A percentile compares a stretch with the other conserved stretches of the same genome.
These are phyloP conservation scores for Phytophthora chlamydospora DNA, from an alignment of 352 stramenopile genomes.

Conservation along the genomic window DNA sequence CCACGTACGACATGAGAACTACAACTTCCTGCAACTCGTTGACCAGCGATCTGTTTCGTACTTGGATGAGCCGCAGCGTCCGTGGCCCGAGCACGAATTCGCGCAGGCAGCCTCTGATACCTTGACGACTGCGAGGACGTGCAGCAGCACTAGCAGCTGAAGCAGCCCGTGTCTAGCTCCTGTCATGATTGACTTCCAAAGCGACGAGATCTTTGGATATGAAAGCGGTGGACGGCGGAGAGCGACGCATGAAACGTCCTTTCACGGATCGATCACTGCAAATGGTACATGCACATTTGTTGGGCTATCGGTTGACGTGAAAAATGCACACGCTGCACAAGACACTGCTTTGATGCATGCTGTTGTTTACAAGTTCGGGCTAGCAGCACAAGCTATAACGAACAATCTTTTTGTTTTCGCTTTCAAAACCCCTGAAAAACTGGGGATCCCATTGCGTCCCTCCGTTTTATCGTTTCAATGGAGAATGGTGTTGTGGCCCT, in stretches of 20 bases:
- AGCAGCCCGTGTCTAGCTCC: neutral
- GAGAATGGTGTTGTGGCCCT: too few relatives aligned
- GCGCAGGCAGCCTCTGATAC: slow-evolving; percentile 47
- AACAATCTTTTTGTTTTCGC: too few relatives aligned
- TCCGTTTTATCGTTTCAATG: too few relatives aligned
- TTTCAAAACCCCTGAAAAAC: too few relatives aligned
- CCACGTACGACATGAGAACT: neutral
- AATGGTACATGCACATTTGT: neutral
- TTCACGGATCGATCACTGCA: slow-evolving; percentile 3
- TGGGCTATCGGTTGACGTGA: too few relatives aligned
- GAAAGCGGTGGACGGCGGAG: neutral
- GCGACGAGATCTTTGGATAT: slow-evolving; percentile 24
- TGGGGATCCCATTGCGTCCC: too few relatives aligned
- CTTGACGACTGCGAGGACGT: neutral
- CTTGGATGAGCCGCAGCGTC: slow-evolving; percentile 54
- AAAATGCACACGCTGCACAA: neutral
- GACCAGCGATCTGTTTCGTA: slow-evolving; percentile 19
- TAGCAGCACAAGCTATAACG: too few relatives aligned
- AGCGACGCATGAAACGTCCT: slow-evolving; percentile 2
- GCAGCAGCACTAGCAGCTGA: slow-evolving; percentile 11
- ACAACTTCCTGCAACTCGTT: neutral
- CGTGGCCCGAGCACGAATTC: slow-evolving; percentile 71
- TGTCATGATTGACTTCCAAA: slow-evolving; percentile 4
- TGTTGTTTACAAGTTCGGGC: too few relatives aligned
- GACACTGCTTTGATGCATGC: too few relatives aligned